Evolutionary conservation across 1,284 basidiomycete genomes (phyloP).

Genomic region (Mycosarcoma mackinlayi): DNA sequence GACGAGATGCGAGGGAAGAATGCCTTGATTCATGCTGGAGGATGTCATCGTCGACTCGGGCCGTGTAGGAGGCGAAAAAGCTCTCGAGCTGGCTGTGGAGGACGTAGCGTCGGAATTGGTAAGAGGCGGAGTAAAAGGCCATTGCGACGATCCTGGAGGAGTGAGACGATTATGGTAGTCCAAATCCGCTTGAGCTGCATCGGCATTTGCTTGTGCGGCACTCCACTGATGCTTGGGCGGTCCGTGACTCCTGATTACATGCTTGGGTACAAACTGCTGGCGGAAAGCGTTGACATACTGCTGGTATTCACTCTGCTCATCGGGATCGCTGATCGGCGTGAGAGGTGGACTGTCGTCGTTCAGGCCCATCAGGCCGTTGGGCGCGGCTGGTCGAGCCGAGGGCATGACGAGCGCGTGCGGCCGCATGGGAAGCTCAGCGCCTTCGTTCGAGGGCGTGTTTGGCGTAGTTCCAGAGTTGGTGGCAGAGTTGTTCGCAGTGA

Average conservation of each 20-base stretch:
- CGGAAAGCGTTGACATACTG: slow-evolving; percentile 40
- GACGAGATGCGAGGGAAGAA: slow-evolving; percentile 45
- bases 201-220: slow-evolving; percentile 54
- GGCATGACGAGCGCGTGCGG: slow-evolving; percentile 58
- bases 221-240: slow-evolving; percentile 57
- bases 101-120: slow-evolving; percentile 40
- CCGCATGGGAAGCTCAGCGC: slow-evolving; percentile 3
- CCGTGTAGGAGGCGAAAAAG: slow-evolving; percentile 44
- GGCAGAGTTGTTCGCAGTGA: slow-evolving; percentile 26
- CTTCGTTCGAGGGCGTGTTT: slow-evolving; percentile 22
- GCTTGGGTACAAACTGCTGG: slow-evolving; percentile 19
- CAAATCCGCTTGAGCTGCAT: slow-evolving; percentile 31
- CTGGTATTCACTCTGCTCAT: slow-evolving; percentile 39
- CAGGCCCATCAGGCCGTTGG: slow-evolving; percentile 44
- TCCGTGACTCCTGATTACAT: slow-evolving; percentile 19
- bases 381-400: slow-evolving; percentile 52
- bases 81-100: slow-evolving; percentile 31
- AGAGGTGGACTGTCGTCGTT: slow-evolving; percentile 62
- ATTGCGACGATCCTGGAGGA: slow-evolving; percentile 28
- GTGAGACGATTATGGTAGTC: slow-evolving; percentile 32
- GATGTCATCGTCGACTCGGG: slow-evolving; percentile 42
- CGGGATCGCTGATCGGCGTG: slow-evolving; percentile 54
- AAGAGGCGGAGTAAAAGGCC: slow-evolving; percentile 48
- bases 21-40: slow-evolving; percentile 17
- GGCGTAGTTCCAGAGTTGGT: slow-evolving; percentile 19